Evolutionary conservation across 2,329 filamentous ascomycete species (phyloP), one percentile per base, ranked within the genome.

Genomic region (Hypoxylon sp.): DNA sequence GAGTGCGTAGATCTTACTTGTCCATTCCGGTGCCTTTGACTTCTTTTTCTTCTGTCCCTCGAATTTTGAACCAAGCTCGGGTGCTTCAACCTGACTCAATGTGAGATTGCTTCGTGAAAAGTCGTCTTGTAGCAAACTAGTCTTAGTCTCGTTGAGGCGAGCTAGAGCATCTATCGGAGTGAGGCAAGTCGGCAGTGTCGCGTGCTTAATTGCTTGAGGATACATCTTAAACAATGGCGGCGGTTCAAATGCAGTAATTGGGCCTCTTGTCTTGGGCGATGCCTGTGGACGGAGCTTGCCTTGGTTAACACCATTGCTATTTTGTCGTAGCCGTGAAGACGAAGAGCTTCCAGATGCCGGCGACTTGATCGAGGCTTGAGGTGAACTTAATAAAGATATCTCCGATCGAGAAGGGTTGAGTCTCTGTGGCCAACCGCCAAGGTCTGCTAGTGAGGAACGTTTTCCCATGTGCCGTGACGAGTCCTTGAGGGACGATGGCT

Each of bases 201-300:
- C 90, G 78, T 96, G 88, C 75, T 92, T 94, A 72, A 93, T 86
- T 2, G 93, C 90, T 79, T 97, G 94, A 0, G 93, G 91, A 77
- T 94, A 97, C 11, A 93, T 94, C 78, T 97, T 92, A 78, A 94
- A 97, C 11, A 98, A 82, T 1, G 94, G 92, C 5, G 93, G 92
- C 14, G 90, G 62, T 88, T 86, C 90, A 90, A 93, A 11, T 80
- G 29, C 39, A 46, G 64, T 51, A 53, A 53, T 35, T 54, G 61
- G 6, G 61, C 59, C 35, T 47, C 53, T 68, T 39, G 35, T 26
- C 42, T 57, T 70, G 24, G 59, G 55, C n/a, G 67, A 48, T 8
- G 54, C 48, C 26, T 52, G 63, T 8, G 69, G 69, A 22, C 65
- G 67, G 13, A 68, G 52, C 31, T 73, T 77, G 47, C 61, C 62